Conservation (phyloP, 2,329 filamentous ascomycete genomes). For the Elsinoe perseae region DNA sequence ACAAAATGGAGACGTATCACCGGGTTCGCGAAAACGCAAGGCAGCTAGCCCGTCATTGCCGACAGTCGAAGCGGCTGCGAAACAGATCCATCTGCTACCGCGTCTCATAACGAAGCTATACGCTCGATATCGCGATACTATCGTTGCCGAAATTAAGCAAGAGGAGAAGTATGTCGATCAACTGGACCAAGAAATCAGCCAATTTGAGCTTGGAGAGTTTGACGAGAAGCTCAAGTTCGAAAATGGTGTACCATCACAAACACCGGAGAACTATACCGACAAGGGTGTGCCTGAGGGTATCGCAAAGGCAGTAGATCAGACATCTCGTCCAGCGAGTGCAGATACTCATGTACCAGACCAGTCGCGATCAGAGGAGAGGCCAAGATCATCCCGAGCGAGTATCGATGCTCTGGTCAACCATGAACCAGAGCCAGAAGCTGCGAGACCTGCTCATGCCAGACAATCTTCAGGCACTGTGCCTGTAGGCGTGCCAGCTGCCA, state of each 20-base stretch:
- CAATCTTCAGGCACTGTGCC: conserved; percentile 20
- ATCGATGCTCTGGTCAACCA: conserved; percentile 33
- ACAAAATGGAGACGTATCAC: conserved; percentile 42
- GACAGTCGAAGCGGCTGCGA: conserved; percentile 57
- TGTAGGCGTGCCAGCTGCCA: background rate
- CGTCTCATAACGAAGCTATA: conserved; percentile 67
- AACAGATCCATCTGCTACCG: conserved; percentile 61
- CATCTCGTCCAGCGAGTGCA: conserved; percentile 1
- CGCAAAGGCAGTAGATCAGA: background rate
- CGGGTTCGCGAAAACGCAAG: conserved; percentile 64
- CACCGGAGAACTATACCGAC: background rate
- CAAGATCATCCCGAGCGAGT: conserved; percentile 12
- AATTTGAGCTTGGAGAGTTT: conserved; percentile 56
- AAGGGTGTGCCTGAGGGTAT: background rate
- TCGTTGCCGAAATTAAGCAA: conserved; percentile 62
- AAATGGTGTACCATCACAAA: background rate
- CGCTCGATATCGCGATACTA: conserved; percentile 60
- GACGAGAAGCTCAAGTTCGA: conserved; percentile 35
- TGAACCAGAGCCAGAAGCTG: conserved; percentile 29
- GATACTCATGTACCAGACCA: background rate
- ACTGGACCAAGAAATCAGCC: conserved; percentile 59
- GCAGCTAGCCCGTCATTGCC: conserved; percentile 56
- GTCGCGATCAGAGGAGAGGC: background rate
- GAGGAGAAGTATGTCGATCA: conserved; percentile 62
- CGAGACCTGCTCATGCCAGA: conserved; percentile 22